Conservation (phyloP, 2,329 filamentous ascomycete genomes). For the Trichoderma guizhouense region DNA sequence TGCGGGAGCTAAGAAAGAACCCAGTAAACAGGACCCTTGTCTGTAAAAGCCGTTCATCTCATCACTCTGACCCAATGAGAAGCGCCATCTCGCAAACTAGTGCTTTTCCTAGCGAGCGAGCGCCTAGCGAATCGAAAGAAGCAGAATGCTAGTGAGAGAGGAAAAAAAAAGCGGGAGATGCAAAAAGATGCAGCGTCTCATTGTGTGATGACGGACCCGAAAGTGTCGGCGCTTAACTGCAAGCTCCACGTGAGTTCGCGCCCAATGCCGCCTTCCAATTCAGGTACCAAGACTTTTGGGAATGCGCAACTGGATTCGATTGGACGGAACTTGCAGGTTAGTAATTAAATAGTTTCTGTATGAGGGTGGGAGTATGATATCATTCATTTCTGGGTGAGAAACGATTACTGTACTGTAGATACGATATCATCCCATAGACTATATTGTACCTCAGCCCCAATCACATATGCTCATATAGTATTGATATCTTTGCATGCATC, state of each 20-base stretch:
- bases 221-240: conserved; percentile 8
- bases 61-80: neutral
- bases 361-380: neutral
- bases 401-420: neutral
- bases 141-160: neutral
- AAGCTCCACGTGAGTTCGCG: neutral
- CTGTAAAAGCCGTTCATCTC: neutral
- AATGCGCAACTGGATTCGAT: neutral
- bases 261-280: neutral
- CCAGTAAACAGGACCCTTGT: neutral
- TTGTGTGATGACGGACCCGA: conserved; percentile 6
- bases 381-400: neutral
- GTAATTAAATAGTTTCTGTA: neutral
- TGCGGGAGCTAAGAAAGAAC: neutral
- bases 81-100: neutral
- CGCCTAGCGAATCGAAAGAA: neutral
- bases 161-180: neutral
- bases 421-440: neutral
- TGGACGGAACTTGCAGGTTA: neutral
- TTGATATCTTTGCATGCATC: neutral
- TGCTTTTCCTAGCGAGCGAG: neutral
- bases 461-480: neutral
- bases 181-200: neutral
- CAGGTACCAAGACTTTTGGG: neutral
- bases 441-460: neutral